Evolutionary conservation across 169 alveolate species (phyloP).

Genomic region (Cryptosporidium sp.): DNA sequence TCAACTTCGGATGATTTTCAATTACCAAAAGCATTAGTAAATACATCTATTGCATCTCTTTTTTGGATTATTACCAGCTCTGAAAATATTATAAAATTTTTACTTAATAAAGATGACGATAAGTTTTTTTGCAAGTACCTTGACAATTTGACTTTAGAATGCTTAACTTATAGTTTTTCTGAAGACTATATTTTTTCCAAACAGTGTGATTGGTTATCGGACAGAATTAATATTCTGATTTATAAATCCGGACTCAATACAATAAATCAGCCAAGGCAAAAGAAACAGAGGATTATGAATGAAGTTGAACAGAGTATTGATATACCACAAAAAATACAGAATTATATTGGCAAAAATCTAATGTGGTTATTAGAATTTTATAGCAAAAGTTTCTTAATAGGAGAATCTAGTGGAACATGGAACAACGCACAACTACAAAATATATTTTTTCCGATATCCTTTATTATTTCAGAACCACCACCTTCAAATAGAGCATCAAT

Average conservation of each 20-base stretch:
- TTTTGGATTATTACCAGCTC: slow-evolving; percentile 42
- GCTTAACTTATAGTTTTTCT: not conserved
- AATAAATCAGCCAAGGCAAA: not conserved
- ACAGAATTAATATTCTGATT: slow-evolving; percentile 6
- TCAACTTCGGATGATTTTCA: not conserved
- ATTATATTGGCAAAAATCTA: slow-evolving; percentile 35
- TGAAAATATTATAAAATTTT: not conserved
- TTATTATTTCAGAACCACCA: slow-evolving; percentile 48
- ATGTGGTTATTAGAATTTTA: slow-evolving; percentile 71
- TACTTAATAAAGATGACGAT: not conserved
- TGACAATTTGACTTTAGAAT: slow-evolving; percentile 9
- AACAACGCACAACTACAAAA: not conserved
- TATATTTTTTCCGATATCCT: slow-evolving; percentile 65
- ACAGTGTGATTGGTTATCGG: slow-evolving; percentile 31
- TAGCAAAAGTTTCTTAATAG: slow-evolving; percentile 52
- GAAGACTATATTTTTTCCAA: slow-evolving; percentile 9
- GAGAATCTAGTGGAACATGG: not conserved
- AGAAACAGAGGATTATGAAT: not conserved
- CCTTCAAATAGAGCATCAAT: slow-evolving; percentile 27
- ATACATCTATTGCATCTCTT: slow-evolving; percentile 46
- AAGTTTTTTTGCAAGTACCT: not conserved
- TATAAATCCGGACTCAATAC: not conserved
- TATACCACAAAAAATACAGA: not conserved
- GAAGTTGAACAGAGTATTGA: not conserved
- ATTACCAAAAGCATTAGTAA: slow-evolving; percentile 53